These are phyloP conservation scores for Acer saccharum DNA, from an alignment of 345 rosid genomes.

Conservation along the genomic window DNA sequence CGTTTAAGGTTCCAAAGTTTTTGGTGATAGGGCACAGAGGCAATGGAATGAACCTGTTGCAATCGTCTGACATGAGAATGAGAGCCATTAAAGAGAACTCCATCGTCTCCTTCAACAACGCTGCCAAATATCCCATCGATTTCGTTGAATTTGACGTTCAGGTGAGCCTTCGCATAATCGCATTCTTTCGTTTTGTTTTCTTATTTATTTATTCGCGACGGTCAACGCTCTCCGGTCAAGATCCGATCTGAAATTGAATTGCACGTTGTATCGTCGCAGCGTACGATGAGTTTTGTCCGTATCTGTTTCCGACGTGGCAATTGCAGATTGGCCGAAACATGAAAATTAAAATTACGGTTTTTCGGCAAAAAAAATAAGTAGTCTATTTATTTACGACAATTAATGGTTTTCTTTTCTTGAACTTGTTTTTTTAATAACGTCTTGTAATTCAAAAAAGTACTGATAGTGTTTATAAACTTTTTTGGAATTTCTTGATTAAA, in stretches of 20 bases:
- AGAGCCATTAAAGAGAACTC: slow-evolving; percentile 78
- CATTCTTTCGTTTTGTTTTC: background rate
- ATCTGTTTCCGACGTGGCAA: background rate
- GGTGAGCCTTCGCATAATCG: slow-evolving; percentile 36
- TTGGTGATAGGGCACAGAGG: slow-evolving; percentile 89
- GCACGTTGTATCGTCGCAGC: slow-evolving; percentile 31
- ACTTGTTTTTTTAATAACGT: background rate
- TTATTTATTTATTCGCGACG: background rate
- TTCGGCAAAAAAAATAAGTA: background rate
- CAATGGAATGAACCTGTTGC: slow-evolving; percentile 79
- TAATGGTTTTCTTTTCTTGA: no score
- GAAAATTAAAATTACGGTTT: background rate
- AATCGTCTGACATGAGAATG: slow-evolving; percentile 63
- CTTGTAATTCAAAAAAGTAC: background rate
- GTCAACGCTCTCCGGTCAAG: background rate
- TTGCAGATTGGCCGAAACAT: background rate
- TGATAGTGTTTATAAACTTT: background rate
- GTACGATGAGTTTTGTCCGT: slow-evolving; percentile 9
- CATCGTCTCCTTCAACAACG: slow-evolving; percentile 70
- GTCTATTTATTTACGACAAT: background rate
- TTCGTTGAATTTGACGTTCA: slow-evolving; percentile 98
- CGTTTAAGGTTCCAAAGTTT: slow-evolving; percentile 59
- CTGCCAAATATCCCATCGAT: slow-evolving; percentile 73
- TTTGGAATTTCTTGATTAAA: background rate
- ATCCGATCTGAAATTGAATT: background rate